A percentile compares a stretch with the other conserved stretches of the same genome.
phyloP scores from a whole-genome alignment of 228 moss, liverwort and hornwort genomes.

The Sphagnum fallax region DNA sequence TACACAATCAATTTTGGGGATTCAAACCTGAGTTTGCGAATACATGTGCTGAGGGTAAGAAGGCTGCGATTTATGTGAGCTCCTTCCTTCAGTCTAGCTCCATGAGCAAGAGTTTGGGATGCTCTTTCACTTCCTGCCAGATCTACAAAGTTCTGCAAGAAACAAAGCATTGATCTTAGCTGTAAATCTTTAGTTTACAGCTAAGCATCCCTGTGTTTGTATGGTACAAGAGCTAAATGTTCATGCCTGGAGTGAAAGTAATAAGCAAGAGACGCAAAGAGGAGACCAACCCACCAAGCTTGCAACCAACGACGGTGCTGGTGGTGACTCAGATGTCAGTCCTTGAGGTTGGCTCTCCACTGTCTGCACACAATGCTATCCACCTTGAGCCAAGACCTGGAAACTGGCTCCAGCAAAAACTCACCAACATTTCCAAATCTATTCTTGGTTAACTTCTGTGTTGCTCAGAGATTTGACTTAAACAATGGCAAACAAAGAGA shows the following conservation, averaged over 20 bases:
- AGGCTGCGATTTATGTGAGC: constrained; percentile 95
- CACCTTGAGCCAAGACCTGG: neutral
- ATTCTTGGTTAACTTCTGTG: too few relatives aligned
- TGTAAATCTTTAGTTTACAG: too few relatives aligned
- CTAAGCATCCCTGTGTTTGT: too few relatives aligned
- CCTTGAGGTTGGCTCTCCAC: constrained; percentile 81
- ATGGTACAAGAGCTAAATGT: too few relatives aligned
- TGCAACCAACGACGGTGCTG: constrained; percentile 74
- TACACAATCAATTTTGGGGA: neutral
- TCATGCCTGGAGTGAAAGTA: too few relatives aligned
- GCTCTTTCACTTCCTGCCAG: constrained; percentile 97
- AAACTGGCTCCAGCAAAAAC: too few relatives aligned
- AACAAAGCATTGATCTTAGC: neutral
- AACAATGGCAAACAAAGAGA: neutral
- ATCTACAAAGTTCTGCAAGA: constrained; percentile 86
- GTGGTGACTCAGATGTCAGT: constrained; percentile 27
- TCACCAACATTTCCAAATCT: too few relatives aligned
- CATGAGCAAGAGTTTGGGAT: constrained; percentile 92
- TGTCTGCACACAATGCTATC: constrained; percentile 35
- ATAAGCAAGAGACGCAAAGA: neutral
- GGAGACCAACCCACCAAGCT: constrained; percentile 53
- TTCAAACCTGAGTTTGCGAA: constrained; percentile 83
- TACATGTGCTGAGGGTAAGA: constrained; percentile 87
- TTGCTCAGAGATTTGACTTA: too few relatives aligned
- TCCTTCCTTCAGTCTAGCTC: constrained; percentile 88